A percentile compares a stretch with the other conserved stretches of the same genome.
Conservation (phyloP, 305 asterid genomes). For the Solanum chacoense region DNA sequence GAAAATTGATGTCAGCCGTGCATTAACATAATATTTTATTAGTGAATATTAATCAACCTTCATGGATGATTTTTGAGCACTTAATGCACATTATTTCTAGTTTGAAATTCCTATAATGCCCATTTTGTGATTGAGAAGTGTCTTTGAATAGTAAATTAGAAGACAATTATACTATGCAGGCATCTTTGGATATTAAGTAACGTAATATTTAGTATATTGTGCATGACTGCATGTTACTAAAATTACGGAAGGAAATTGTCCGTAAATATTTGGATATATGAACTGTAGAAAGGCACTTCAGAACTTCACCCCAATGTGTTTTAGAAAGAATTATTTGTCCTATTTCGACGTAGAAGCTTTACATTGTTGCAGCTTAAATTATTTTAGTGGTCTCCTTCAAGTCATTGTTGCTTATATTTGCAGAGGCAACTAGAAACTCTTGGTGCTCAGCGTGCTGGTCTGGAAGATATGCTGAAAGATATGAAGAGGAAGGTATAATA, state of each 20-base stretch:
- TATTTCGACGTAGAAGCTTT: background rate
- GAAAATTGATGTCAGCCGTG: background rate
- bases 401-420: constrained; percentile 1
- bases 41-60: background rate
- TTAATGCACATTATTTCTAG: background rate
- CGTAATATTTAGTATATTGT: background rate
- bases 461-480: constrained; percentile 98
- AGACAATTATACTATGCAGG: background rate
- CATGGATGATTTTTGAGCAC: background rate
- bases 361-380: background rate
- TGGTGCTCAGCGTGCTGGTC: constrained; percentile 98
- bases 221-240: background rate
- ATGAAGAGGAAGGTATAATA: constrained; percentile 90
- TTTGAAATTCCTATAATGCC: background rate
- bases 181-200: background rate
- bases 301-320: background rate
- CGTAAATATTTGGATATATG: background rate
- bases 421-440: constrained; percentile 94
- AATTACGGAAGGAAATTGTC: background rate
- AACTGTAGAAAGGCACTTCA: background rate
- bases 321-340: background rate
- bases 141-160: background rate
- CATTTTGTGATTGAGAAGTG: background rate
- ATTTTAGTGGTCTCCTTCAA: background rate
- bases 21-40: background rate